phyloP scores from a whole-genome alignment of 306 rosid genomes.

The Vigna radiata region DNA sequence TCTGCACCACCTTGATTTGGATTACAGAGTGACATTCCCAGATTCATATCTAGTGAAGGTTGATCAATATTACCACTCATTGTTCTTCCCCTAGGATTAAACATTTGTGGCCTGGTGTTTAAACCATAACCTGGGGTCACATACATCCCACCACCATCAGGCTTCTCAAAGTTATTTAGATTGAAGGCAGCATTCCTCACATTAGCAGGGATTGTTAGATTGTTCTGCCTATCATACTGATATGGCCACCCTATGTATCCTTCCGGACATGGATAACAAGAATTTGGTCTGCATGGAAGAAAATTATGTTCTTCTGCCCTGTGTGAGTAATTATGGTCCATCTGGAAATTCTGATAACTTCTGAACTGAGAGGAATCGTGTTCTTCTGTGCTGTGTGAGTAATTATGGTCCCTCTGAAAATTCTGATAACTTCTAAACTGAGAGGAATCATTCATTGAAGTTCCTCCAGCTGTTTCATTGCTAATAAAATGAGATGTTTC shows the following conservation, averaged over 20 bases:
- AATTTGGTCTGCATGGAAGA: conserved; percentile 17
- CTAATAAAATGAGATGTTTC: conserved; percentile 35
- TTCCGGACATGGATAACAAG: conserved; percentile 19
- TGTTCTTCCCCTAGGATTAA: conserved; percentile 39
- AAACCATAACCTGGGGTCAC: background rate
- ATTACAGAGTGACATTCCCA: conserved; percentile 30
- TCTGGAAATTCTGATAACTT: conserved; percentile 37
- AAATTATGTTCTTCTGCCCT: conserved; percentile 15
- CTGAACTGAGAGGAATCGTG: conserved; percentile 37
- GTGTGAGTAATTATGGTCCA: conserved; percentile 11
- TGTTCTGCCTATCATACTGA: conserved; percentile 32
- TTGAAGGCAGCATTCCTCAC: conserved; percentile 35
- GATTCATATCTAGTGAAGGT: conserved; percentile 42
- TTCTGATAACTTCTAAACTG: conserved; percentile 39
- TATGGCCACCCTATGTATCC: conserved; percentile 35
- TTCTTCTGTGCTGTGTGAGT: conserved; percentile 13
- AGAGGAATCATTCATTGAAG: conserved; percentile 38
- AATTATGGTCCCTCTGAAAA: conserved; percentile 28
- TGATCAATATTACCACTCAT: conserved; percentile 25
- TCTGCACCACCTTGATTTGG: conserved; percentile 41
- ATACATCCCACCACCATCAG: conserved; percentile 32
- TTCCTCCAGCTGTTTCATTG: conserved; percentile 26
- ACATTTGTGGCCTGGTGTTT: conserved; percentile 33
- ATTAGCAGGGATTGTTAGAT: conserved; percentile 31
- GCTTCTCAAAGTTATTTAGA: conserved; percentile 38